Conservation (phyloP, 1,139 yeast species). For the Yamadazyma friedrichii region DNA sequence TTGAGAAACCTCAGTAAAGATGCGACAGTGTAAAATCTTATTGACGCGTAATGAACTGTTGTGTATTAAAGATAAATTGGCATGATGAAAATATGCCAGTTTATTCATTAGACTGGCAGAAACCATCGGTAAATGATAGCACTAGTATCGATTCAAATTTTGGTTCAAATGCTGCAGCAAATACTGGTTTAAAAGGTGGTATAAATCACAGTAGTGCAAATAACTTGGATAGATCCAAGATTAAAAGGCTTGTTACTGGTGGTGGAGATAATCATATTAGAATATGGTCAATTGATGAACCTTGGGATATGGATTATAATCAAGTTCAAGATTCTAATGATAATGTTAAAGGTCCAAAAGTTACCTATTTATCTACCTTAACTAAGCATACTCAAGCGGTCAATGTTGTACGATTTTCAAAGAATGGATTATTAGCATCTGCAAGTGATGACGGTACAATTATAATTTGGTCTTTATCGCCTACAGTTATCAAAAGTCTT, state of each 20-base stretch:
- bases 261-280: conserved; percentile 94
- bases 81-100: conserved; percentile 81
- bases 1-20: too few relatives aligned
- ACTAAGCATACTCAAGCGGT: conserved; percentile 93
- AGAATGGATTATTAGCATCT: conserved; percentile 70
- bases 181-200: neutral
- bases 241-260: conserved; percentile 68
- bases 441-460: conserved; percentile 96
- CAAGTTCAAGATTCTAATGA: conserved; percentile 6
- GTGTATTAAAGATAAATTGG: conserved; percentile 74
- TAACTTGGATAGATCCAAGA: neutral
- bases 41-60: conserved; percentile 47
- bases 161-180: neutral
- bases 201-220: too few relatives aligned
- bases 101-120: conserved; percentile 76
- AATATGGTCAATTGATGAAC: conserved; percentile 45
- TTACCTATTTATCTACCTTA: conserved; percentile 73
- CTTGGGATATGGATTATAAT: conserved; percentile 1
- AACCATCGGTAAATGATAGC: conserved; percentile 19
- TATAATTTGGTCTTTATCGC: conserved; percentile 71
- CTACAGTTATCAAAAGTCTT: conserved; percentile 53
- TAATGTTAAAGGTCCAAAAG: conserved; percentile 8
- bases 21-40: neutral
- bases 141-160: neutral
- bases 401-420: conserved; percentile 81